Conservation (phyloP, 225 moss, liverwort and hornwort genomes). For the Rhytidiadelphus loreus region DNA sequence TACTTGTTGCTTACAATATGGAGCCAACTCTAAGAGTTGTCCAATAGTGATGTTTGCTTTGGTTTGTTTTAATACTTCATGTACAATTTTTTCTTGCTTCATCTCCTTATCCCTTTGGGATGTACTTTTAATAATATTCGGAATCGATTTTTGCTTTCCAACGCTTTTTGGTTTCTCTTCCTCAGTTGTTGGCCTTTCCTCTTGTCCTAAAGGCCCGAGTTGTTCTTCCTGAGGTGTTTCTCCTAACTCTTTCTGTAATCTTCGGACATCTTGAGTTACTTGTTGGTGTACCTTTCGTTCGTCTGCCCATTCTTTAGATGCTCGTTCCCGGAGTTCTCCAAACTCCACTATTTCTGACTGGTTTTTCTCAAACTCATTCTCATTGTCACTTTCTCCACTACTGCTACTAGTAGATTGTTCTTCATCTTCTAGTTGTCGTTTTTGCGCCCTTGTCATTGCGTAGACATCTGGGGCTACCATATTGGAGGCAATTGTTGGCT, state of each 20-base stretch:
- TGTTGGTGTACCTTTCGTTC: neutral
- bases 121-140: neutral
- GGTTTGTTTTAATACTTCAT: neutral
- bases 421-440: neutral
- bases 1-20: neutral
- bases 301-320: neutral
- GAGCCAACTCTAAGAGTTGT: neutral
- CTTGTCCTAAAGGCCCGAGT: neutral
- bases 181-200: neutral
- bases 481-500: too few species aligned
- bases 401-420: neutral
- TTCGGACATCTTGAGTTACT: neutral
- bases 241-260: neutral
- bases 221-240: neutral
- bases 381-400: neutral
- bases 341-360: neutral
- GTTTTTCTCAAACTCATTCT: neutral
- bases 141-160: neutral
- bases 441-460: neutral
- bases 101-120: neutral
- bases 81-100: neutral
- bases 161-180: neutral
- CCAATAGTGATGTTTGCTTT: neutral
- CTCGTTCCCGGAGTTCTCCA: neutral
- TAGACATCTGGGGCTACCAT: neutral